Percentiles rank a stretch among this genome's conserved stretches.
phyloP scores from a whole-genome alignment of 2,329 filamentous ascomycete genomes.

The Basipetospora sp. region DNA sequence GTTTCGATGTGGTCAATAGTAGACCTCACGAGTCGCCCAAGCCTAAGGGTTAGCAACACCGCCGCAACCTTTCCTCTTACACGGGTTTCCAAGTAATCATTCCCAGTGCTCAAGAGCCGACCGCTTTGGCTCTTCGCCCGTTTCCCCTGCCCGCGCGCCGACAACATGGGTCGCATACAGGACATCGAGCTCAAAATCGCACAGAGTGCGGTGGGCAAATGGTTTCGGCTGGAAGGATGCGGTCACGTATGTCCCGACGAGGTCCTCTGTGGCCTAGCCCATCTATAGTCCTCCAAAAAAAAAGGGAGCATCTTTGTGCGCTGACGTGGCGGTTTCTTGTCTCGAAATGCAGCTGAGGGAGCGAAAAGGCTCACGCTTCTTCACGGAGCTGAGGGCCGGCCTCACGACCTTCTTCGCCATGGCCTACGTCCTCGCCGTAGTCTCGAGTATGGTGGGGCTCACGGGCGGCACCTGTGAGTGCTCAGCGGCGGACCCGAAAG shows the following conservation, averaged over 20 bases:
- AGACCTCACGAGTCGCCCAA: too few relatives aligned
- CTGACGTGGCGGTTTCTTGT: too few relatives aligned
- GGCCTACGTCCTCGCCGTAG: slow-evolving; percentile 15
- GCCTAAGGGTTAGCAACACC: too few relatives aligned
- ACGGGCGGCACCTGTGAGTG: slow-evolving; percentile 8
- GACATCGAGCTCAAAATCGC: slow-evolving; percentile 26
- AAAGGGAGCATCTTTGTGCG: too few relatives aligned
- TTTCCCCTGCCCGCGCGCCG: not conserved
- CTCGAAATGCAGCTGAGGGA: slow-evolving; percentile 22
- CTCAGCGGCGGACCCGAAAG: slow-evolving; percentile 31
- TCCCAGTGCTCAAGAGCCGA: too few relatives aligned
- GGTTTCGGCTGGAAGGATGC: slow-evolving; percentile 59
- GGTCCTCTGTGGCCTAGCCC: too few relatives aligned
- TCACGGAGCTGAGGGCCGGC: slow-evolving; percentile 47
- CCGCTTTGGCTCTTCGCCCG: too few relatives aligned
- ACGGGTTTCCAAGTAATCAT: too few relatives aligned
- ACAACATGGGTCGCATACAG: not conserved
- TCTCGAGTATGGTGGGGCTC: slow-evolving; percentile 10
- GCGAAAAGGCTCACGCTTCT: slow-evolving; percentile 41
- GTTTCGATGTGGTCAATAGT: too few relatives aligned
- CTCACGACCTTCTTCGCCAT: slow-evolving; percentile 33
- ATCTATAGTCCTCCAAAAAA: too few relatives aligned
- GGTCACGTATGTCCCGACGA: slow-evolving; percentile 48
- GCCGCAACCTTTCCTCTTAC: too few relatives aligned
- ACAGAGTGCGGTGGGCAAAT: slow-evolving; percentile 42